Conservation (phyloP, 2,329 filamentous ascomycete species). For the Dryadomyces quercivorus region DNA sequence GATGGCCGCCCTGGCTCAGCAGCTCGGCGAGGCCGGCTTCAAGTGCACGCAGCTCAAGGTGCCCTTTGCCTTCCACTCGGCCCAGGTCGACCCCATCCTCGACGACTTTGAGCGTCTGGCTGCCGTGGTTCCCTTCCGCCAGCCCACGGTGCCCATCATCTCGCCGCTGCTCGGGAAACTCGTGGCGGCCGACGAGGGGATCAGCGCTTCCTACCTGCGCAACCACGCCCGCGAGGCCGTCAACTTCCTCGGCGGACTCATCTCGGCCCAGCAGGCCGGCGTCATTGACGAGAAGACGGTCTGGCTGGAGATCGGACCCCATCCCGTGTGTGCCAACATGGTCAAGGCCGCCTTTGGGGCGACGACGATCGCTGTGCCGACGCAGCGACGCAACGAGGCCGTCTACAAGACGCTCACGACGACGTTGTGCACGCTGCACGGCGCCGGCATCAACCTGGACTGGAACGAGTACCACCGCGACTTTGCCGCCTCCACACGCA, state of each 20-base stretch:
- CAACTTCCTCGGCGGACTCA: conserved; percentile 52
- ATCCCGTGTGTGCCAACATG: conserved; percentile 57
- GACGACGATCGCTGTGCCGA: conserved; percentile 41
- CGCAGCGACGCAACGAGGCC: conserved; percentile 49
- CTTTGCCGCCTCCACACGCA: conserved; percentile 25
- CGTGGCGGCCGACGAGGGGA: conserved; percentile 38
- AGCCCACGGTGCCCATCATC: conserved; percentile 47
- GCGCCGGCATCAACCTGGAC: conserved; percentile 48
- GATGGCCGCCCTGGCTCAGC: conserved; percentile 30
- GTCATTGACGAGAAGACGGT: conserved; percentile 53
- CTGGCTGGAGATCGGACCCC: conserved; percentile 65
- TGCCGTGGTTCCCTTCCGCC: conserved; percentile 23
- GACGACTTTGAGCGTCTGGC: conserved; percentile 43
- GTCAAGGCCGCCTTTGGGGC: conserved; percentile 50
- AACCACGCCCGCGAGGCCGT: conserved; percentile 56
- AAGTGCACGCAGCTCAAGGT: conserved; percentile 35
- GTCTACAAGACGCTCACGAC: conserved; percentile 51
- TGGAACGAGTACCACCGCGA: conserved; percentile 58
- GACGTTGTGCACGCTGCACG: conserved; percentile 46
- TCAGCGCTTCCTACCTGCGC: conserved; percentile 47
- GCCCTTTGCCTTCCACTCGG: conserved; percentile 41
- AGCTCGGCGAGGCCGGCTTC: conserved; percentile 20
- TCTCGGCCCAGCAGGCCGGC: conserved; percentile 43
- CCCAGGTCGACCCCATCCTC: conserved; percentile 41
- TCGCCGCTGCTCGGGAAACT: conserved; percentile 54